Evolutionary conservation across 768 basidiomycete genomes (phyloP), one percentile per base, ranked within the genome.

Genomic region (Udeniomyces megalosporus): DNA sequence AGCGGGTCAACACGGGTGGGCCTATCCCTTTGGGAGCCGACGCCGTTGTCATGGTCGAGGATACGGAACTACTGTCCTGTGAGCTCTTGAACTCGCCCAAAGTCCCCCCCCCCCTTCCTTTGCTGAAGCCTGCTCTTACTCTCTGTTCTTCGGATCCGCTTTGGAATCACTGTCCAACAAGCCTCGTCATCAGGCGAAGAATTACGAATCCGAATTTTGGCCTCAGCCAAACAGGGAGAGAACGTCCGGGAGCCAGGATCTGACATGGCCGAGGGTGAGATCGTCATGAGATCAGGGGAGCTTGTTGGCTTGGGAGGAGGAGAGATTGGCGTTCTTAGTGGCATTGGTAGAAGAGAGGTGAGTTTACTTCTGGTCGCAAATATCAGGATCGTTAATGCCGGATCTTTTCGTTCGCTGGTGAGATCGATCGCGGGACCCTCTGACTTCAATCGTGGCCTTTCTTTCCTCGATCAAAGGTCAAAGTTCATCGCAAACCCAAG

Each of bases 41-140:
- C 69, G 76, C 86, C 0, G 83, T 90, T 2, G 83, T 93, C 72
- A 92, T 91, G 88, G 89, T 93, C 22, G 89, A 93, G 74, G 89
- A 92, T 70, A 92, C 89, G 0, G 79, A 80, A 61, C 77, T 93
- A 7, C 76, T 81, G 15, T n/a, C 80, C 10, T 20, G 51, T 28
- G 15, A 35, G 58, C 31, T 26, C 4, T 35, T 29, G 1, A n/a
- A n/a, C n/a, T n/a, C n/a, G n/a, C n/a, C n/a, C n/a, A n/a, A n/a
- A n/a, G n/a, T n/a, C n/a, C n/a, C n/a, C n/a, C n/a, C n/a, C n/a
- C n/a, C n/a, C n/a, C n/a, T n/a, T n/a, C n/a, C n/a, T n/a, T n/a
- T n/a, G n/a, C n/a, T n/a, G n/a, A n/a, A n/a, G n/a, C n/a, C n/a
- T n/a, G n/a, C n/a, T n/a, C n/a, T n/a, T n/a, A n/a, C n/a, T n/a